Base-by-base conservation (phyloP, 202 grass and related monocot species). In the Elaeis oleifera region DNA sequence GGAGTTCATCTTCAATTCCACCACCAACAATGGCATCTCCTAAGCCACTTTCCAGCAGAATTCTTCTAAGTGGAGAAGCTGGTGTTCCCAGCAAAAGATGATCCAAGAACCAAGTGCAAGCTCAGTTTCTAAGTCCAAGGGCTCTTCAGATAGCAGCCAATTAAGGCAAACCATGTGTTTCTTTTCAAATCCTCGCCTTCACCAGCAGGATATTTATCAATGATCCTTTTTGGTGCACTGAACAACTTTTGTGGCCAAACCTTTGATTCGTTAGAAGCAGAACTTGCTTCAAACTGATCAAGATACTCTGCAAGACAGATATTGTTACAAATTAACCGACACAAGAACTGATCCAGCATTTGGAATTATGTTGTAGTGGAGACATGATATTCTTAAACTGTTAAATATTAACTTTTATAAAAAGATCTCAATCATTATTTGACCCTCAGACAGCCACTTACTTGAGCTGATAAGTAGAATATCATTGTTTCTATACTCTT, bases 121-220 rank as follows among this genome's bases (percentile, higher is more conserved):
- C 71, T 92, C 88, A 58, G 84, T 97, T 77, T 92, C 87, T 54
- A 85, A 69, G 18, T 82, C 94, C 60, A 97, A 61, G 69, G 88
- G 94, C 50, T 84, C 72, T 76, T 97, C 88, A 51, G 88, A 79
- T 31, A 97, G 79, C 25, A 94, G 80, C 88, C 88, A 99, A 79
- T 99, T 99, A 61, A 83, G 70, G 78, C 88, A 99, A 16, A 99
- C 80, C 88, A 99, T 99, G 75, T 86, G 80, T 71, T 99, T 99
- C 79, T 92, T 92, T 88, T 82, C 78, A 92, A 74, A 64, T 99
- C 88, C n/a, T 82, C 82, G 67, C 90, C 92, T 79, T 92, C 71
- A 69, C 88, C 85, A 70, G 69, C 84, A 63, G 94, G 94, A 60
- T 92, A 99, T 64, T 99, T 99, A 80, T 92, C 88, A 71, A 85